Evolutionary conservation across 352 stramenopile genomes (phyloP).

Genomic region (Pythium sp.): DNA sequence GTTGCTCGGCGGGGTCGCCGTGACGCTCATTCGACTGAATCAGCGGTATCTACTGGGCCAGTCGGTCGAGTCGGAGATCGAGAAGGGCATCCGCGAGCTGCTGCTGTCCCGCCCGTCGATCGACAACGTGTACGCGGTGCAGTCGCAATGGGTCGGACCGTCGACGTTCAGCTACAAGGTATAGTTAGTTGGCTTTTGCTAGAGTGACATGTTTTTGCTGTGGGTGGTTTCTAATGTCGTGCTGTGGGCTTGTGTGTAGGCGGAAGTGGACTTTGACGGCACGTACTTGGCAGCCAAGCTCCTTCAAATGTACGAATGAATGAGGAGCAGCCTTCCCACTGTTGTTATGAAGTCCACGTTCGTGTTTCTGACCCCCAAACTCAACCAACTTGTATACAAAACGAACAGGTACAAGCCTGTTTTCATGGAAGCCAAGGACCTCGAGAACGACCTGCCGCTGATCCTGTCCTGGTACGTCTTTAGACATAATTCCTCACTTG

Average conservation of each 20-base stretch:
- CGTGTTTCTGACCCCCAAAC: not conserved
- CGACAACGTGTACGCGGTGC: slow-evolving; percentile 93
- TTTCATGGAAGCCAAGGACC: slow-evolving; percentile 88
- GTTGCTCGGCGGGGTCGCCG: slow-evolving; percentile 91
- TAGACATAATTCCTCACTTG: not conserved
- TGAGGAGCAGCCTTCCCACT: no score
- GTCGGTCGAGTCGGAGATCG: slow-evolving; percentile 92
- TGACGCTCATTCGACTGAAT: slow-evolving; percentile 94
- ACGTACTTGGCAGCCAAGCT: slow-evolving; percentile 97
- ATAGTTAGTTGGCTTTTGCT: not conserved
- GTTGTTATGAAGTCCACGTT: not conserved
- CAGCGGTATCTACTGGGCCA: slow-evolving; percentile 96
- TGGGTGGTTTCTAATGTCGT: not conserved
- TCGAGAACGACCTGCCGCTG: slow-evolving; percentile 92
- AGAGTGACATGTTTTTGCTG: no score
- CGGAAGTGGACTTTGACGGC: slow-evolving; percentile 98
- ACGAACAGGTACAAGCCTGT: slow-evolving; percentile 89
- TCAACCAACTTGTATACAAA: not conserved
- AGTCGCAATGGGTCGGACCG: slow-evolving; percentile 97
- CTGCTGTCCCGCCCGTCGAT: slow-evolving; percentile 88
- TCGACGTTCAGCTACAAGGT: slow-evolving; percentile 98
- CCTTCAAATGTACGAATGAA: slow-evolving; percentile 64
- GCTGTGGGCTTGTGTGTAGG: slow-evolving; percentile 39
- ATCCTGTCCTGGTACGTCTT: slow-evolving; percentile 90
- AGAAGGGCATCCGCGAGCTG: slow-evolving; percentile 74